Percentiles rank a stretch among this genome's conserved stretches.
Evolutionary conservation across 768 basidiomycete species (phyloP).

Genomic region (Scleroderma bovista): DNA sequence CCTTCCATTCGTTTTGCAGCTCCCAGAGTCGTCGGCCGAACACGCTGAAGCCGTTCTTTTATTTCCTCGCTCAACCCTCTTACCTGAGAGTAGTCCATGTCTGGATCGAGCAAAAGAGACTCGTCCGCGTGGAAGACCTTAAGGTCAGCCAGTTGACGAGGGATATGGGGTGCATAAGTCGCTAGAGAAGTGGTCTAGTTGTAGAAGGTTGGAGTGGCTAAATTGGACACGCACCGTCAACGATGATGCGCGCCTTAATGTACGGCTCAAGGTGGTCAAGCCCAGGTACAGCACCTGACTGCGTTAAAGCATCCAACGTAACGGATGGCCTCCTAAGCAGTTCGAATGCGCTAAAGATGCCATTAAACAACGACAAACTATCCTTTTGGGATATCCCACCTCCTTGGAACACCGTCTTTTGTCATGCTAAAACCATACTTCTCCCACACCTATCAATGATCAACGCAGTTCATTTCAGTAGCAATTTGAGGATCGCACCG

Average conservation of each 20-base stretch:
- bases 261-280: constrained; percentile 45
- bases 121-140: constrained; percentile 74
- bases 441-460: constrained; percentile 34
- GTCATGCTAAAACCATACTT: constrained; percentile 36
- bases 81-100: constrained; percentile 64
- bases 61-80: constrained; percentile 74
- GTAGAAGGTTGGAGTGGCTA: neutral
- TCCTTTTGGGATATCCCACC: constrained; percentile 22
- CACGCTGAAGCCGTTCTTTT: constrained; percentile 51
- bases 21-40: constrained; percentile 73
- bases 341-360: constrained; percentile 59
- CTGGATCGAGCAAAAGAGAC: constrained; percentile 57
- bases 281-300: constrained; percentile 35
- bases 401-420: constrained; percentile 40
- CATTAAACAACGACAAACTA: neutral
- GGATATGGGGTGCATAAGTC: constrained; percentile 55
- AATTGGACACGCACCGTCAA: constrained; percentile 51
- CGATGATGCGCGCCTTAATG: constrained; percentile 55
- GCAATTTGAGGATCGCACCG: constrained; percentile 21
- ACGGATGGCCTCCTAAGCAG: constrained; percentile 59
- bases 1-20: constrained; percentile 91
- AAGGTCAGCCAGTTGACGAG: constrained; percentile 72
- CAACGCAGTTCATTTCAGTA: neutral
- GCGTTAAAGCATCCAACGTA: constrained; percentile 36
- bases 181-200: constrained; percentile 33